Evolutionary conservation across 805 yeast species (phyloP).

Genomic region (Lachancea sp.): DNA sequence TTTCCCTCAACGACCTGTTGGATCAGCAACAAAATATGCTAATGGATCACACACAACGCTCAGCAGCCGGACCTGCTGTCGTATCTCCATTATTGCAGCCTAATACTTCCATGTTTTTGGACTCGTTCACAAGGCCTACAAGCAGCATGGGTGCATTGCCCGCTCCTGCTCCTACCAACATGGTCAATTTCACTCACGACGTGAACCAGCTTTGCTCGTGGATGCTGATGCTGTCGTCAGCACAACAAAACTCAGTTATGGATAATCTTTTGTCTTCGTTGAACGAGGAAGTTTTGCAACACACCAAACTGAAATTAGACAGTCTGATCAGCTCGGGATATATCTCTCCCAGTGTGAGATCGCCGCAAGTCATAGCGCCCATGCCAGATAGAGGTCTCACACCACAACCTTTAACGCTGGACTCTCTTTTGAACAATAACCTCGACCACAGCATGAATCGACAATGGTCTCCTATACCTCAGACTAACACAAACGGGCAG

Average conservation of each 20-base stretch:
- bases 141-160: constrained; percentile 13
- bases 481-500: constrained; percentile 36
- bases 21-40: constrained; percentile 19
- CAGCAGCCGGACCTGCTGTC: constrained; percentile 28
- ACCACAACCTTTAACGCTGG: constrained; percentile 35
- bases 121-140: constrained; percentile 19
- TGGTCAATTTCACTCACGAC: constrained; percentile 42
- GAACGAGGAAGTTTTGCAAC: constrained; percentile 45
- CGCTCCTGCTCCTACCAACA: constrained; percentile 13
- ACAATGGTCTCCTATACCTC: constrained; percentile 30
- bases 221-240: constrained; percentile 45
- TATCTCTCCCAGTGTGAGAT: constrained; percentile 19
- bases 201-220: constrained; percentile 44
- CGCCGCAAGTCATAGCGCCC: constrained; percentile 25
- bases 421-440: constrained; percentile 33
- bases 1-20: constrained; percentile 21
- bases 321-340: constrained; percentile 23
- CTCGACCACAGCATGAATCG: constrained; percentile 12
- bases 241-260: constrained; percentile 46
- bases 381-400: constrained; percentile 18
- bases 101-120: constrained; percentile 17
- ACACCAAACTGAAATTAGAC: constrained; percentile 45
- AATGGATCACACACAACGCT: constrained; percentile 13
- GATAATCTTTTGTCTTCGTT: constrained; percentile 47
- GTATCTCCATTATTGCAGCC: constrained; percentile 23